A percentile compares a stretch with the other conserved stretches of the same genome.
These are phyloP conservation scores for Aureobasidium zeae DNA, from an alignment of 2,329 filamentous ascomycete genomes.

Conservation along the genomic window DNA sequence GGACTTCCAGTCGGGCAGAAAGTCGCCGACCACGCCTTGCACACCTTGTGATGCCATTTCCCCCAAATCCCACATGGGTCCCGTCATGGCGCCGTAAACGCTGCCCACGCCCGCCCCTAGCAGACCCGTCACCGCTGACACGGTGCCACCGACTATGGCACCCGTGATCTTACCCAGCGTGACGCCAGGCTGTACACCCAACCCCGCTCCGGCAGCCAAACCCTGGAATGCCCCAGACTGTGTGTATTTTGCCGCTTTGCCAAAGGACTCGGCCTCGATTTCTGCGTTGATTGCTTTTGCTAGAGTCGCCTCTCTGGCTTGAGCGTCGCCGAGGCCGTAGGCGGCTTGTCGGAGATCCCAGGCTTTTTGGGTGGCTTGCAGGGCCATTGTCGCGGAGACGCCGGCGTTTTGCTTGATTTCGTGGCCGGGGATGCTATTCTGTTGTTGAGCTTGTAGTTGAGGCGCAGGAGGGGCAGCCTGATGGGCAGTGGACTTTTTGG, in stretches of 20 bases:
- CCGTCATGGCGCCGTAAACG: constrained; percentile 29
- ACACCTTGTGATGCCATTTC: constrained; percentile 31
- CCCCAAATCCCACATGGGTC: constrained; percentile 30
- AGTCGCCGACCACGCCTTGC: constrained; percentile 27
- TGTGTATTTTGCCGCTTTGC: constrained; percentile 34
- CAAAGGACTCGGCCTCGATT: constrained; percentile 34
- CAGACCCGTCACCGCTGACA: constrained; percentile 28
- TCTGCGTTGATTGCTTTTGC: constrained; percentile 34
- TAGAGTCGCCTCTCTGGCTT: constrained; percentile 32
- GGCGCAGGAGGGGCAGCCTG: no score
- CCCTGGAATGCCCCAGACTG: constrained; percentile 33
- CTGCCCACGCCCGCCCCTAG: constrained; percentile 30
- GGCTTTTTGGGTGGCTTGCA: constrained; percentile 31
- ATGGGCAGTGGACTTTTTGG: background rate
- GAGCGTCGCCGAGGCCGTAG: constrained; percentile 30
- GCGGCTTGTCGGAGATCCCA: constrained; percentile 33
- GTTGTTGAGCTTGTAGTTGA: constrained; percentile 7
- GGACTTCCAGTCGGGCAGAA: constrained; percentile 28
- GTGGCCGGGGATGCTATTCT: constrained; percentile 27
- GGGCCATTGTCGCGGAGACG: constrained; percentile 30
- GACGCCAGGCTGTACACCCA: constrained; percentile 30
- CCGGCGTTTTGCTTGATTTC: constrained; percentile 33
- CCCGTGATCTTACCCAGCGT: constrained; percentile 30
- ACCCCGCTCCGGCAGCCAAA: constrained; percentile 31
- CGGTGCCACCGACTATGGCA: constrained; percentile 28